These are phyloP conservation scores for Naganishia vishniacii DNA, from an alignment of 768 basidiomycete genomes.

Conservation along the genomic window DNA sequence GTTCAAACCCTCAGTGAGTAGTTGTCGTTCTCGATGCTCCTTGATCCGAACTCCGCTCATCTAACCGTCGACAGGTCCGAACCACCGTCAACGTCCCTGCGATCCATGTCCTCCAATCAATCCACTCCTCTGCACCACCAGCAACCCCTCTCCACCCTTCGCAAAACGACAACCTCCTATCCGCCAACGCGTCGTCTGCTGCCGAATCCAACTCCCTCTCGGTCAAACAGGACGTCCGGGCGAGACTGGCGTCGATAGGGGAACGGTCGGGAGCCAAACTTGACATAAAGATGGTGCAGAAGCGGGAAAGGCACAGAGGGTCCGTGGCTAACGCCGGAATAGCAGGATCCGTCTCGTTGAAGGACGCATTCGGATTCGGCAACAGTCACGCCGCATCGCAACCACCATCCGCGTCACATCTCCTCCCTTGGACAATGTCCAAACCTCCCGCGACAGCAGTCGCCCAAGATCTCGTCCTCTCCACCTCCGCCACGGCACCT, in stretches of 20 bases:
- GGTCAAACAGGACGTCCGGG: slow-evolving; percentile 1
- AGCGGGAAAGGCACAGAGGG: neutral
- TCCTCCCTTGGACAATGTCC: too few relatives aligned
- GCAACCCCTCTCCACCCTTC: slow-evolving; percentile 74
- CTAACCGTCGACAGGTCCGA: slow-evolving; percentile 59
- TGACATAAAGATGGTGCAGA: neutral
- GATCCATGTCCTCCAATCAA: slow-evolving; percentile 76
- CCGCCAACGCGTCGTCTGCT: slow-evolving; percentile 74
- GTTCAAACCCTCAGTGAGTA: slow-evolving; percentile 70
- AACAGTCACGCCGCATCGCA: too few relatives aligned
- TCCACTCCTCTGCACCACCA: slow-evolving; percentile 55
- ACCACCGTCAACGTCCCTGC: slow-evolving; percentile 82
- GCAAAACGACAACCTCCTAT: slow-evolving; percentile 71
- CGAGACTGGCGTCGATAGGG: neutral
- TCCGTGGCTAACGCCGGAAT: neutral
- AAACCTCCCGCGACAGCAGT: too few relatives aligned
- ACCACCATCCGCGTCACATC: too few relatives aligned
- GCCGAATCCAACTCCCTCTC: slow-evolving; percentile 70
- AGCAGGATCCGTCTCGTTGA: neutral
- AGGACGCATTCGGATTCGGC: too few relatives aligned
- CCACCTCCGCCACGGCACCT: neutral
- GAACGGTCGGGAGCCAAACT: neutral
- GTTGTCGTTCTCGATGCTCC: neutral
- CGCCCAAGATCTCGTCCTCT: too few relatives aligned
- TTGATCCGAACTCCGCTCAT: neutral